These are phyloP conservation scores for Colletotrichum tanaceti DNA, from an alignment of 2,329 filamentous ascomycete species.

Conservation along the genomic window DNA sequence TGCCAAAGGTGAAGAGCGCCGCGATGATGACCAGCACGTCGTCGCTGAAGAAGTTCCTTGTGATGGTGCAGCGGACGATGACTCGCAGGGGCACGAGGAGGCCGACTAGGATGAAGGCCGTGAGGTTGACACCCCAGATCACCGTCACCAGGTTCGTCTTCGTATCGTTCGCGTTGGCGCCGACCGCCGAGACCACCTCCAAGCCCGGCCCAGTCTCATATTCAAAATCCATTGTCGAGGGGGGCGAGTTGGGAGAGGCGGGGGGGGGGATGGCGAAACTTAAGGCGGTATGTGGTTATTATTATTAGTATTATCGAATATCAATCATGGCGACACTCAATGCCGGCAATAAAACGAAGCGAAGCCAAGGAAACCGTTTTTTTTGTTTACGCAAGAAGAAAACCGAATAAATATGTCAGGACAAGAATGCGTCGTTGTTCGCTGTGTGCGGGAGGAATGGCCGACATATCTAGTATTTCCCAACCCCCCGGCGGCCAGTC, in stretches of 20 bases:
- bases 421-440: not conserved
- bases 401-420: not conserved
- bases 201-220: constrained; percentile 10
- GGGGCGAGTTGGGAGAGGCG: no score
- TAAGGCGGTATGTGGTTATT: not conserved
- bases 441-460: constrained; percentile 7
- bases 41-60: constrained; percentile 35
- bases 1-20: constrained; percentile 33
- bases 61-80: constrained; percentile 34
- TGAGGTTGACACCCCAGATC: constrained; percentile 35
- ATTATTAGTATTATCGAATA: not conserved
- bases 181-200: not conserved
- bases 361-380: not conserved
- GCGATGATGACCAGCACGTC: constrained; percentile 37
- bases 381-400: not conserved
- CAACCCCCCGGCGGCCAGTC: not conserved
- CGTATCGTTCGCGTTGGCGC: not conserved
- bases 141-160: constrained; percentile 20
- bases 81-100: constrained; percentile 27
- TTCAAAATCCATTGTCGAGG: constrained; percentile 12
- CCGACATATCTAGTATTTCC: constrained; percentile 15
- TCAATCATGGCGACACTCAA: constrained; percentile 27
- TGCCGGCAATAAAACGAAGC: not conserved
- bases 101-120: constrained; percentile 34
- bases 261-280: not conserved